These are phyloP conservation scores for Monosporascus sp. DNA, from an alignment of 2,329 filamentous ascomycete species.

Conservation along the genomic window DNA sequence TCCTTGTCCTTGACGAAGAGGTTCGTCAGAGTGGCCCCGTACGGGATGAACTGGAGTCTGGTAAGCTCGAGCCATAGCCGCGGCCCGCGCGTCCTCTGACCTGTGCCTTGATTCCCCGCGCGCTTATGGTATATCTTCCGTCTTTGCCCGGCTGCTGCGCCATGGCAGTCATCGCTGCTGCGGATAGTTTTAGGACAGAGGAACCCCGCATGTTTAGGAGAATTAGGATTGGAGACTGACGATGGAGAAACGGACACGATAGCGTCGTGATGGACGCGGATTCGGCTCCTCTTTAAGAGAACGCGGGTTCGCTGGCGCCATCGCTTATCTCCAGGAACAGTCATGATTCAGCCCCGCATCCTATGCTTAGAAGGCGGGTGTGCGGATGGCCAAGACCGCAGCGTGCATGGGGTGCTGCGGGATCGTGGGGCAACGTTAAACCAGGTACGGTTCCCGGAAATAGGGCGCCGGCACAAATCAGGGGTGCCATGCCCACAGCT, in stretches of 20 bases:
- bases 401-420: background rate
- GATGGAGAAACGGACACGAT: background rate
- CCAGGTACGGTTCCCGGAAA: background rate
- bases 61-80: background rate
- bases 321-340: background rate
- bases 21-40: constrained; percentile 57
- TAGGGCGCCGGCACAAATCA: background rate
- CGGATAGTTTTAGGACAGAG: constrained; percentile 14
- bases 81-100: constrained; percentile 7
- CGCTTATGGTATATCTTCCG: constrained; percentile 26
- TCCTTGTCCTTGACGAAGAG: constrained; percentile 58
- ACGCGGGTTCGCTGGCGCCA: background rate
- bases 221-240: no score
- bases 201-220: constrained; percentile 18
- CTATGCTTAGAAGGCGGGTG: no score
- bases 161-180: constrained; percentile 12
- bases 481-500: background rate
- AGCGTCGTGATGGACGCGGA: background rate
- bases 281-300: background rate
- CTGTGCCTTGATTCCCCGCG: constrained; percentile 24
- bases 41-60: constrained; percentile 23
- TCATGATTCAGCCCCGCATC: background rate
- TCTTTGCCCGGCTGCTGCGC: constrained; percentile 20
- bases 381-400: background rate
- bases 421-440: background rate